Conservation (phyloP, 2,329 filamentous ascomycete genomes). For the Claviceps quebecensis region DNA sequence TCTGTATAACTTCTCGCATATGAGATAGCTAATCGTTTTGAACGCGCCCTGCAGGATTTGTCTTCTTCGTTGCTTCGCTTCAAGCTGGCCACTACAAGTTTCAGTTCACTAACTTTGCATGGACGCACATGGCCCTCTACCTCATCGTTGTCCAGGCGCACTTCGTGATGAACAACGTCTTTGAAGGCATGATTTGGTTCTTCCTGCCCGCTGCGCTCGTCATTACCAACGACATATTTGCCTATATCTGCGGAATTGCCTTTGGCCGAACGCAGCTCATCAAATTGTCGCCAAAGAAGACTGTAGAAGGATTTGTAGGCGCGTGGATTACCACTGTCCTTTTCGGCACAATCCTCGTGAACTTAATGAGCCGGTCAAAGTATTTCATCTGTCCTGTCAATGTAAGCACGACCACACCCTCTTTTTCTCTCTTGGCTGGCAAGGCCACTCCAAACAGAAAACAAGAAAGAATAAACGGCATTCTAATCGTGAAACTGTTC, state of each 20-base stretch:
- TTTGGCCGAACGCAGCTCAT: conserved; percentile 95
- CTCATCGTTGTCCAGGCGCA: conserved; percentile 95
- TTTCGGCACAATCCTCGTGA: conserved; percentile 70
- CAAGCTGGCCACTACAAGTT: conserved; percentile 96
- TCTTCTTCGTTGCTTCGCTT: conserved; percentile 91
- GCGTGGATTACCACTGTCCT: conserved; percentile 92
- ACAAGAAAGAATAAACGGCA: background rate
- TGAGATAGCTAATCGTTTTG: background rate
- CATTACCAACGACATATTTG: conserved; percentile 97
- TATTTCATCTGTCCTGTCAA: conserved; percentile 99
- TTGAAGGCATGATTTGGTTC: conserved; percentile 99
- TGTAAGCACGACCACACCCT: conserved; percentile 26
- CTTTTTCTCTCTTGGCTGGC: background rate
- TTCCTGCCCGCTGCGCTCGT: conserved; percentile 89
- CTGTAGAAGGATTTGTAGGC: conserved; percentile 90
- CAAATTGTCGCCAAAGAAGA: conserved; percentile 97
- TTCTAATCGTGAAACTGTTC: background rate
- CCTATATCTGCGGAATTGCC: conserved; percentile 93
- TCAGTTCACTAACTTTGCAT: conserved; percentile 97
- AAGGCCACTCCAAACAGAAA: background rate
- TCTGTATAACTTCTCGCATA: background rate
- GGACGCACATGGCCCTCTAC: conserved; percentile 98
- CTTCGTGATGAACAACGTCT: conserved; percentile 99
- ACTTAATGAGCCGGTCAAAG: conserved; percentile 75
- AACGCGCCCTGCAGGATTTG: conserved; percentile 54